Evolutionary conservation across 1,139 yeast species (phyloP), one percentile per base, ranked within the genome.

Genomic region (Protomyces inundatus): DNA sequence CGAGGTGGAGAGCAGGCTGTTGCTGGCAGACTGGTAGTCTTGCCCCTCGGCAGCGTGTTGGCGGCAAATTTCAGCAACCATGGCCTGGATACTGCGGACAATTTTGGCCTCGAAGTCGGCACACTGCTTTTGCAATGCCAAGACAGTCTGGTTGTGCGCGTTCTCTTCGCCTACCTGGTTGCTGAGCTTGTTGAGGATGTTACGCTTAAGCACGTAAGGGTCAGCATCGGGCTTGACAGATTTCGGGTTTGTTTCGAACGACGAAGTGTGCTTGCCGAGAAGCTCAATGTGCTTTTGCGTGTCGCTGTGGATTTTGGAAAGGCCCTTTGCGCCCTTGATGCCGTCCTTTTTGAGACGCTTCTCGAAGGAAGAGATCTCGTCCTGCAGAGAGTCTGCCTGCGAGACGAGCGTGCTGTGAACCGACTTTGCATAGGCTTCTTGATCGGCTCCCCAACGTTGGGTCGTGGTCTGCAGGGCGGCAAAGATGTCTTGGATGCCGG

Each of bases 121-220:
- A 64, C 80, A 72, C 62, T 76, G 74, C 67, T 73, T 71, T 73
- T 81, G 84, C 56, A 75, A 72, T 59, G 76, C 72, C 54, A 77
- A 72, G 52, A 80, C 72, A 59, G 79, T 76, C 64, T 79, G 82
- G 52, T 77, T 71, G 64, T 78, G 79, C 36, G 71, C 69, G 69
- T 81, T 80, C 72, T 81, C 84, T 67, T 75, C 76, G 54, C 70
- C 69, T 48, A 81, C 69, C 71, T 81, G 84, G 55, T 71, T 74
- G 12, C 75, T 77, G 3, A 81, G 76, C 39, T 76, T 72, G 56
- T 72, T 69, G 37, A 75, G 67, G 4, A 78, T 73, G 14, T 69
- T 60, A 63, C 83, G 77, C 67, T 78, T 77, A 60, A 76, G 69
- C 39, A 80, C 71, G 67, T 76, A 81, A 4, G 84, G 84, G 68